A percentile compares a stretch with the other conserved stretches of the same genome.
These are phyloP conservation scores for Puccinia coronata DNA, from an alignment of 1,284 basidiomycete species.

Conservation along the genomic window DNA sequence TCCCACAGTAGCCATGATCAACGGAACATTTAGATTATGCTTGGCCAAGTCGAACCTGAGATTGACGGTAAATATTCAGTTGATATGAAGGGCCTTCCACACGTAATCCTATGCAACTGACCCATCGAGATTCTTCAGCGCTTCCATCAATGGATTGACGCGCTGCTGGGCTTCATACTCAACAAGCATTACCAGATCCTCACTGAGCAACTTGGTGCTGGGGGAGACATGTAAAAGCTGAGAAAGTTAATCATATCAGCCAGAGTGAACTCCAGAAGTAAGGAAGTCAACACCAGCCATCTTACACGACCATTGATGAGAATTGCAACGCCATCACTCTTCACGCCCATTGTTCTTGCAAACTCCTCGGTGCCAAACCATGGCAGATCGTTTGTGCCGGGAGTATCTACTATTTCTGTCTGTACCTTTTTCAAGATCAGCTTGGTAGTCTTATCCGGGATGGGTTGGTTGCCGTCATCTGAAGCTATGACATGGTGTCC, in stretches of 20 bases:
- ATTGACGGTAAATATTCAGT: background rate
- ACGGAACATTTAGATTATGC: slow-evolving; percentile 12
- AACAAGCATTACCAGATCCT: slow-evolving; percentile 40
- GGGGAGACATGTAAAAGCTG: slow-evolving; percentile 11
- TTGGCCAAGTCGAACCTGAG: background rate
- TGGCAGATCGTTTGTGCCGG: background rate
- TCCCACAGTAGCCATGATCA: slow-evolving; percentile 32
- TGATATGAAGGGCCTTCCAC: background rate
- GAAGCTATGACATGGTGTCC: background rate
- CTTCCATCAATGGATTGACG: slow-evolving; percentile 22
- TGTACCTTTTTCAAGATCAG: background rate
- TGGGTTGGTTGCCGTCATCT: background rate
- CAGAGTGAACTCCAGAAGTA: background rate
- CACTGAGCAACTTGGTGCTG: background rate
- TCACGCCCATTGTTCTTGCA: slow-evolving; percentile 62
- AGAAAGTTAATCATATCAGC: background rate
- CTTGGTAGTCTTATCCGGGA: background rate
- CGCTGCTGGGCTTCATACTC: slow-evolving; percentile 46
- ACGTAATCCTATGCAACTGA: background rate
- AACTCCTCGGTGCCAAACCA: slow-evolving; percentile 33
- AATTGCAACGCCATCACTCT: slow-evolving; percentile 65
- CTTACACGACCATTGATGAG: slow-evolving; percentile 78
- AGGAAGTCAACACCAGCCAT: slow-evolving; percentile 1
- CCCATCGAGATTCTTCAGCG: slow-evolving; percentile 19
- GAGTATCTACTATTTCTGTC: background rate